Conservation (phyloP, 1,284 basidiomycete genomes). For the Ceratorhiza oryzae-sativae region DNA sequence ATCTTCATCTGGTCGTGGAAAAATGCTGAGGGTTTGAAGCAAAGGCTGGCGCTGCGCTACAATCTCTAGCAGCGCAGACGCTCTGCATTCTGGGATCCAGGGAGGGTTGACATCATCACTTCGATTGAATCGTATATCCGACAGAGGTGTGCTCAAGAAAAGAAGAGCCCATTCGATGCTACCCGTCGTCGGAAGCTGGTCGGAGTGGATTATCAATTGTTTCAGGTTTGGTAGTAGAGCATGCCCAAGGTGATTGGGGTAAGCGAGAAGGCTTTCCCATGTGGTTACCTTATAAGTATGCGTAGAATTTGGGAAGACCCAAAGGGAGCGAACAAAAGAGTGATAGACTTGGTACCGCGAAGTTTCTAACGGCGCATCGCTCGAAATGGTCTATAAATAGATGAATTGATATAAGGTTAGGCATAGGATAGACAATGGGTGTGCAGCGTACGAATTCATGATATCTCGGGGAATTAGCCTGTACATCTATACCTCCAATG, state of each 20-base stretch:
- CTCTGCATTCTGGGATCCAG: not conserved
- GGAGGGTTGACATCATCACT: not conserved
- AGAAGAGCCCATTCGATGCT: not conserved
- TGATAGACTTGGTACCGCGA: slow-evolving; percentile 15
- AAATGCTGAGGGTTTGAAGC: not conserved
- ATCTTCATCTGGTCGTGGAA: not conserved
- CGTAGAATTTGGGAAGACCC: not conserved
- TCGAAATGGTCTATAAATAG: not conserved
- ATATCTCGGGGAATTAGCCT: not conserved
- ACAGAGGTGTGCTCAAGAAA: not conserved
- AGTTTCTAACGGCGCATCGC: not conserved
- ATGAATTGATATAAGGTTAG: not conserved
- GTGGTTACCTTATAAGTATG: not conserved
- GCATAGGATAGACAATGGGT: not conserved
- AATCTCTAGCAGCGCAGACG: not conserved
- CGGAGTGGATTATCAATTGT: not conserved
- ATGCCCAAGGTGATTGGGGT: not conserved
- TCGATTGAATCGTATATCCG: not conserved
- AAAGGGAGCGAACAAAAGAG: not conserved
- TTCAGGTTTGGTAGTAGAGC: not conserved
- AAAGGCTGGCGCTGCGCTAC: not conserved
- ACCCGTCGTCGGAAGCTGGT: not conserved
- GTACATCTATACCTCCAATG: not conserved
- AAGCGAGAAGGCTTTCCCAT: not conserved
- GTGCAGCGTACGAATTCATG: not conserved